Conservation (phyloP, 257 asterid genomes). For the Solanum ahanhuiri region DNA sequence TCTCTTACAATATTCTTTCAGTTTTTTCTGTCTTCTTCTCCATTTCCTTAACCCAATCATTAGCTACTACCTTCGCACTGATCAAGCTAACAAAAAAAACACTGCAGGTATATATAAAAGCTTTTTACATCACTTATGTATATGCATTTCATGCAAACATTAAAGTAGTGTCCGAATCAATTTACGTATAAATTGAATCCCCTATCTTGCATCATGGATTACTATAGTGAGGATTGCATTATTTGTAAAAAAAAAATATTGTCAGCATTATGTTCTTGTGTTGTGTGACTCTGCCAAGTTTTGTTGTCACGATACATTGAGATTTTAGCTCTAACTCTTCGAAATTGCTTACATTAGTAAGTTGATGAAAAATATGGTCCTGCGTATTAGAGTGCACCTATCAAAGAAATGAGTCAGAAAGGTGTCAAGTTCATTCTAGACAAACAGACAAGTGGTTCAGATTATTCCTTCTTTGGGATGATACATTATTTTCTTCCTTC, state of each 20-base stretch:
- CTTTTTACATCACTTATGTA: neutral
- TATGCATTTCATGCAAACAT: neutral
- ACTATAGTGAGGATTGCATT: neutral
- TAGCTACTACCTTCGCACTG: neutral
- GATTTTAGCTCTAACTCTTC: neutral
- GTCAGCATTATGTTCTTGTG: neutral
- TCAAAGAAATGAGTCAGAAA: constrained; percentile 10
- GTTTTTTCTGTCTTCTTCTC: constrained; percentile 10
- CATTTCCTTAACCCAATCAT: neutral
- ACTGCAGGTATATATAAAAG: neutral
- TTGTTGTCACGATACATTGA: neutral
- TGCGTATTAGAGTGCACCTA: neutral
- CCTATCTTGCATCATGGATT: neutral
- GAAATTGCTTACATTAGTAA: neutral
- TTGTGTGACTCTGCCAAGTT: neutral
- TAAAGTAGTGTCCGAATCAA: neutral
- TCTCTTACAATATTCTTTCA: neutral
- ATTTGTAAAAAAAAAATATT: too few species aligned
- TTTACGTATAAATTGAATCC: neutral
- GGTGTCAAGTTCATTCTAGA: constrained; percentile 27
- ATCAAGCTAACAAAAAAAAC: neutral
- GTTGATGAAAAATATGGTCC: neutral
- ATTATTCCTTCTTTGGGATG: neutral
- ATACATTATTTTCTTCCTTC: neutral
- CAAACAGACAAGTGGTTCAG: constrained; percentile 45